phyloP scores from a whole-genome alignment of 2,329 filamentous ascomycete genomes.

The Fusarium nematophilum region DNA sequence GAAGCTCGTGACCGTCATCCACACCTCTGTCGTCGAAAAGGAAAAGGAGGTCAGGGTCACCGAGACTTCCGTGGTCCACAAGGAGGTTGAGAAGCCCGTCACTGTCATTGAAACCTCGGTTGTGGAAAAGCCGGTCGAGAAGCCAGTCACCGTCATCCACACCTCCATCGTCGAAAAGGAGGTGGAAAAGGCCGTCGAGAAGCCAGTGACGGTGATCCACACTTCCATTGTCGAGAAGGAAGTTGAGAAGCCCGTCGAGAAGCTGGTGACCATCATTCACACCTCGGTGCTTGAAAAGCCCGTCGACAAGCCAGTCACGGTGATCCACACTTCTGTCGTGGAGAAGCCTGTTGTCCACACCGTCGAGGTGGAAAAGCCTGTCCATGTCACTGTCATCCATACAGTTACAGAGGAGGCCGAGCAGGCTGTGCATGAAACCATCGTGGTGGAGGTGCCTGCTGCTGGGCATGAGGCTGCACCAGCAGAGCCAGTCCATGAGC shows the following conservation, averaged over 20 bases:
- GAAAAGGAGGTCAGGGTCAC: conserved; percentile 6
- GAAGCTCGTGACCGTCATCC: not conserved
- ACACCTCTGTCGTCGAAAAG: conserved; percentile 18
- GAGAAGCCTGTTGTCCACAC: conserved; percentile 3
- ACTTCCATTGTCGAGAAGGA: not conserved
- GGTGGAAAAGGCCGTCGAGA: not conserved
- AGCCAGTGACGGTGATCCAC: not conserved
- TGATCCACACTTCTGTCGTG: not conserved
- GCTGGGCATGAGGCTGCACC: too few species aligned
- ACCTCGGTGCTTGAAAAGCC: not conserved
- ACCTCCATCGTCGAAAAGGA: conserved; percentile 12
- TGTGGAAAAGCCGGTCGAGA: conserved; percentile 15
- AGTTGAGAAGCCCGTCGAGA: conserved; percentile 1
- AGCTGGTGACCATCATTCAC: not conserved
- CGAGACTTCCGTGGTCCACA: conserved; percentile 14
- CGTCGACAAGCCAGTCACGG: not conserved
- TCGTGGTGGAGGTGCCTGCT: too few species aligned
- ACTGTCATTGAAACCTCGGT: conserved; percentile 20
- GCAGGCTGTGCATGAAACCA: too few species aligned
- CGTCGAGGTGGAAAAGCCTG: not conserved
- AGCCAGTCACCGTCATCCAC: conserved; percentile 14
- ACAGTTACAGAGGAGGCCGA: conserved; percentile 10
- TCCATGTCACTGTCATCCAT: conserved; percentile 6
- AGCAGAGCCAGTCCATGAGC: too few species aligned
- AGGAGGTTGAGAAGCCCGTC: conserved; percentile 4